Conservation (phyloP, 805 yeast genomes). For the Saturnispora mendoncae region DNA sequence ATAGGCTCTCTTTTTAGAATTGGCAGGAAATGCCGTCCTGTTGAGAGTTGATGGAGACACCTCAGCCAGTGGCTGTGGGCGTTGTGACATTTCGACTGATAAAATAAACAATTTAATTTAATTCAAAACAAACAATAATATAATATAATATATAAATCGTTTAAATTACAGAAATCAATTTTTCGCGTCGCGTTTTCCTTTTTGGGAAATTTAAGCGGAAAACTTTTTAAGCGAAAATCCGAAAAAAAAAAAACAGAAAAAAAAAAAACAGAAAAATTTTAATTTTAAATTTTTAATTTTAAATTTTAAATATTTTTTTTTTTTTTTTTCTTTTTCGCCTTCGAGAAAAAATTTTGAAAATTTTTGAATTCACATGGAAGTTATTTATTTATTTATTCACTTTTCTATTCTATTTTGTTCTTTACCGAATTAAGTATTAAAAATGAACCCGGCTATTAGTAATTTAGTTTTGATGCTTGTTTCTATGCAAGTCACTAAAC, state of each 20-base stretch:
- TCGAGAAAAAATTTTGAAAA: too few species aligned
- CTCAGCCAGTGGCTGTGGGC: conserved; percentile 13
- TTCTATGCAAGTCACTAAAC: conserved; percentile 92
- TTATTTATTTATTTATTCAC: background rate
- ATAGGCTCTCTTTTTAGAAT: conserved; percentile 21
- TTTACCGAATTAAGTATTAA: background rate
- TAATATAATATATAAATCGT: background rate
- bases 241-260: background rate
- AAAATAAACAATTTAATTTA: background rate
- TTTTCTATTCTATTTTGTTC: background rate
- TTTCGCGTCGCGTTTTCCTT: background rate
- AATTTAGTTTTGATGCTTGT: conserved; percentile 85
- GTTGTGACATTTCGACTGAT: background rate
- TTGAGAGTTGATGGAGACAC: conserved; percentile 20
- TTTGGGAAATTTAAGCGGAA: background rate
- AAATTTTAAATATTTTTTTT: too few species aligned
- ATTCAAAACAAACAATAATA: background rate
- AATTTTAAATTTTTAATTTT: too few species aligned
- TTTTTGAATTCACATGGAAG: too few species aligned
- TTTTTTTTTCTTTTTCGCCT: too few species aligned
- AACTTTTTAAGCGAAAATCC: background rate
- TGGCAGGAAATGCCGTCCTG: conserved; percentile 24
- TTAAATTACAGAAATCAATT: background rate
- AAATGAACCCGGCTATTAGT: conserved; percentile 81
- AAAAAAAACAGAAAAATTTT: background rate